A percentile compares a stretch with the other conserved stretches of the same genome.
Conservation (phyloP, 2,329 filamentous ascomycete species). For the Aspergillus versicolor region DNA sequence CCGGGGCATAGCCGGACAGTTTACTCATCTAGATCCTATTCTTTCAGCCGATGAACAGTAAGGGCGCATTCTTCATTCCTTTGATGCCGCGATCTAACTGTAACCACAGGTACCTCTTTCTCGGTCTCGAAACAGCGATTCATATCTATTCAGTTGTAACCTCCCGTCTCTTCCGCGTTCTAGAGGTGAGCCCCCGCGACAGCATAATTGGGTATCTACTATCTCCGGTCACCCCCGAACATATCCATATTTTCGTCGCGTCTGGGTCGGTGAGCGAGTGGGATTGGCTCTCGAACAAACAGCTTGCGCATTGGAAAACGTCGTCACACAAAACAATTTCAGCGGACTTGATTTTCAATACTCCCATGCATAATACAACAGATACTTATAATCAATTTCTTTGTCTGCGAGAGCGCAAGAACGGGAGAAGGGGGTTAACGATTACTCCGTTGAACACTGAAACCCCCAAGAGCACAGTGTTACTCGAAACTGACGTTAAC, state of each 20-base stretch:
- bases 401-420: slow-evolving; percentile 37
- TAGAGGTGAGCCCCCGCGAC: slow-evolving; percentile 54
- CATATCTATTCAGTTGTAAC: slow-evolving; percentile 79
- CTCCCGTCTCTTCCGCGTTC: slow-evolving; percentile 74
- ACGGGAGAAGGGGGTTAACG: slow-evolving; percentile 39
- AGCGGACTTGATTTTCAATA: slow-evolving; percentile 22
- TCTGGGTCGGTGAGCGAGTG: slow-evolving; percentile 55
- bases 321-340: slow-evolving; percentile 36
- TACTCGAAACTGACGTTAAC: slow-evolving; percentile 30
- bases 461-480: slow-evolving; percentile 20
- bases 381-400: slow-evolving; percentile 36
- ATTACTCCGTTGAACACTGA: slow-evolving; percentile 23
- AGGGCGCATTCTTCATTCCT: slow-evolving; percentile 16
- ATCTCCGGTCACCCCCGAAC: slow-evolving; percentile 51
- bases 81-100: slow-evolving; percentile 1
- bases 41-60: slow-evolving; percentile 59
- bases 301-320: slow-evolving; percentile 45
- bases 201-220: slow-evolving; percentile 53
- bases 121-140: slow-evolving; percentile 72
- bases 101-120: slow-evolving; percentile 63
- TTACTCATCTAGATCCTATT: slow-evolving; percentile 56
- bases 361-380: slow-evolving; percentile 18
- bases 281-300: slow-evolving; percentile 56
- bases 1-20: slow-evolving; percentile 54
- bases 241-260: slow-evolving; percentile 55